Evolutionary conservation across 805 yeast species (phyloP).

Genomic region (Wickerhamomyces kurtzmanii): DNA sequence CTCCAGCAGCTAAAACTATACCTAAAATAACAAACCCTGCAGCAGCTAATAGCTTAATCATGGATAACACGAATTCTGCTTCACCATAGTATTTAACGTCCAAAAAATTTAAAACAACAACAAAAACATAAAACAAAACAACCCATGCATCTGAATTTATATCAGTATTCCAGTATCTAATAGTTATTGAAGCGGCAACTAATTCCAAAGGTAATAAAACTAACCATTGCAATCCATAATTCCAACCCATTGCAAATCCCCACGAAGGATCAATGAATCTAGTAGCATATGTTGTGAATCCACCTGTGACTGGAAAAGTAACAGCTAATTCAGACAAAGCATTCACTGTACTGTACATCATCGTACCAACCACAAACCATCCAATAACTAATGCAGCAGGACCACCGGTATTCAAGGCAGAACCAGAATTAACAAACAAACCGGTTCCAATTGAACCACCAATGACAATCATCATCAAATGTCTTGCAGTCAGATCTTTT

Average conservation of each 20-base stretch:
- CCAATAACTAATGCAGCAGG: constrained; percentile 49
- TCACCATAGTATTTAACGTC: constrained; percentile 58
- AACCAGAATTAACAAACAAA: constrained; percentile 53
- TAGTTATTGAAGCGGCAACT: constrained; percentile 50
- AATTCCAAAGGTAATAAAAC: constrained; percentile 59
- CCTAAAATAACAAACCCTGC: constrained; percentile 53
- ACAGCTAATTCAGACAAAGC: constrained; percentile 62
- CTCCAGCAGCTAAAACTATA: constrained; percentile 43
- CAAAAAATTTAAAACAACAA: constrained; percentile 37
- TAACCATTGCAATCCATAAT: constrained; percentile 56
- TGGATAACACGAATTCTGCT: constrained; percentile 54
- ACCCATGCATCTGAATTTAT: constrained; percentile 50
- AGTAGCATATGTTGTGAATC: constrained; percentile 50
- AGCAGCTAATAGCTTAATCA: constrained; percentile 48
- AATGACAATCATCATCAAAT: constrained; percentile 61
- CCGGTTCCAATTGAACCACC: constrained; percentile 70
- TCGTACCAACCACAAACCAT: constrained; percentile 44
- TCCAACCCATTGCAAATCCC: constrained; percentile 70
- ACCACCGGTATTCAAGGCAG: constrained; percentile 44
- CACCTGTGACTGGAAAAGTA: constrained; percentile 54
- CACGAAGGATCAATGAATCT: constrained; percentile 58
- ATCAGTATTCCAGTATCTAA: constrained; percentile 39
- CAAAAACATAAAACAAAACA: constrained; percentile 42
- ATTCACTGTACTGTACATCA: constrained; percentile 44
- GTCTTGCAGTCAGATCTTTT: constrained; percentile 28